A percentile compares a stretch with the other conserved stretches of the same genome.
Evolutionary conservation across 2,329 filamentous ascomycete genomes (phyloP).

Genomic region (Tolypocladium album): DNA sequence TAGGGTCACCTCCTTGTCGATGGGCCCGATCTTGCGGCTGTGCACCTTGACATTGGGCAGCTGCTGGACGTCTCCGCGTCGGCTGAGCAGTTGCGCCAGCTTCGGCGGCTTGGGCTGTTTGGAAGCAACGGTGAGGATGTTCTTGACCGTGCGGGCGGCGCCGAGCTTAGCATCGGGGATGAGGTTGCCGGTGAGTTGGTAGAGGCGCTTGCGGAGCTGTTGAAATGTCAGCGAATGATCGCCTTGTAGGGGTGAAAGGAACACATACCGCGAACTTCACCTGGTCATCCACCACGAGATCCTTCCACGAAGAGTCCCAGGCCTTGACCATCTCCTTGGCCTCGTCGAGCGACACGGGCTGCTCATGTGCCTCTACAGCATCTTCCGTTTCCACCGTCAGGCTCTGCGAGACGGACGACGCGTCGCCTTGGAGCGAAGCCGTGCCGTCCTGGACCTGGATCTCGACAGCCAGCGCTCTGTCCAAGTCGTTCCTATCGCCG

Average conservation of each 20-base stretch:
- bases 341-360: conserved; percentile 22
- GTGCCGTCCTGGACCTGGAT: conserved; percentile 29
- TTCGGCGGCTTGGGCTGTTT: conserved; percentile 47
- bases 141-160: conserved; percentile 39
- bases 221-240: neutral
- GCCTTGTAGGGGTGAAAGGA: neutral
- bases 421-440: conserved; percentile 27
- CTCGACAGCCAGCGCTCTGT: conserved; percentile 22
- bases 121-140: conserved; percentile 42
- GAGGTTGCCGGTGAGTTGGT: conserved; percentile 68
- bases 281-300: conserved; percentile 43
- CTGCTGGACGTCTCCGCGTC: conserved; percentile 30
- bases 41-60: conserved; percentile 64
- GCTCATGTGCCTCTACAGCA: conserved; percentile 9
- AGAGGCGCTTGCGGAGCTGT: conserved; percentile 70
- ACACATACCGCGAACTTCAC: conserved; percentile 69
- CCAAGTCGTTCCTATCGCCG: conserved; percentile 20
- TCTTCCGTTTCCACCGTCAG: conserved; percentile 18
- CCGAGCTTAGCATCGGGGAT: conserved; percentile 61
- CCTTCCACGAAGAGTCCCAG: conserved; percentile 48
- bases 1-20: conserved; percentile 59
- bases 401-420: conserved; percentile 19
- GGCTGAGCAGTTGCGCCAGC: conserved; percentile 49
- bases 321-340: conserved; percentile 29
- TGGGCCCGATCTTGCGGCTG: conserved; percentile 52